Evolutionary conservation across 352 stramenopile species (phyloP).

Genomic region (Paralagenidium karlingii): DNA sequence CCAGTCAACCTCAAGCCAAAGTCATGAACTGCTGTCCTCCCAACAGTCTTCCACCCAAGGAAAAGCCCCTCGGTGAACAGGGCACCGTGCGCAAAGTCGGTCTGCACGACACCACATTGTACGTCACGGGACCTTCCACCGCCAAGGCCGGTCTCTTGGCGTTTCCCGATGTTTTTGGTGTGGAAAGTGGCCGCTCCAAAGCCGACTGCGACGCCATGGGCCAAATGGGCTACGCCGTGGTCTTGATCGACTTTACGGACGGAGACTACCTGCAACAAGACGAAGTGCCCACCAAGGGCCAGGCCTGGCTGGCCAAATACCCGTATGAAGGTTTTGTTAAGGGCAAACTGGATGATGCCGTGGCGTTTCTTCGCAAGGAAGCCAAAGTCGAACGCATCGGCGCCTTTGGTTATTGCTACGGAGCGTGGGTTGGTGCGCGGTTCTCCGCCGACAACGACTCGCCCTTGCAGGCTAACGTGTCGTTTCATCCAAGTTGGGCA

Average conservation of each 20-base stretch:
- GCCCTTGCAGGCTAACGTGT: constrained; percentile 46
- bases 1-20: too few species aligned
- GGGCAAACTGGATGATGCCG: constrained; percentile 51
- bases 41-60: constrained; percentile 39
- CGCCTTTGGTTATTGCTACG: constrained; percentile 79
- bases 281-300: constrained; percentile 16
- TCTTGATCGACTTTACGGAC: constrained; percentile 48
- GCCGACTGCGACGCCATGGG: constrained; percentile 56
- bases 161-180: constrained; percentile 64
- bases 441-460: constrained; percentile 26
- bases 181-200: constrained; percentile 74
- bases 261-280: constrained; percentile 56
- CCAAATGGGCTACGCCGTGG: constrained; percentile 63
- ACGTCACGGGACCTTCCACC: constrained; percentile 47
- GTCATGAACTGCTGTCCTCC: constrained; percentile 47
- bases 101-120: constrained; percentile 51
- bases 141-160: constrained; percentile 56
- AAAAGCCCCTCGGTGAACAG: constrained; percentile 19
- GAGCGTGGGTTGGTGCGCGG: constrained; percentile 57
- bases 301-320: constrained; percentile 61
- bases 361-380: constrained; percentile 55
- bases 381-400: constrained; percentile 38
- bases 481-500: constrained; percentile 68
- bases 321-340: constrained; percentile 30
- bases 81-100: constrained; percentile 53